Evolutionary conservation across 1,284 basidiomycete genomes (phyloP).

Genomic region (Somion occarium): DNA sequence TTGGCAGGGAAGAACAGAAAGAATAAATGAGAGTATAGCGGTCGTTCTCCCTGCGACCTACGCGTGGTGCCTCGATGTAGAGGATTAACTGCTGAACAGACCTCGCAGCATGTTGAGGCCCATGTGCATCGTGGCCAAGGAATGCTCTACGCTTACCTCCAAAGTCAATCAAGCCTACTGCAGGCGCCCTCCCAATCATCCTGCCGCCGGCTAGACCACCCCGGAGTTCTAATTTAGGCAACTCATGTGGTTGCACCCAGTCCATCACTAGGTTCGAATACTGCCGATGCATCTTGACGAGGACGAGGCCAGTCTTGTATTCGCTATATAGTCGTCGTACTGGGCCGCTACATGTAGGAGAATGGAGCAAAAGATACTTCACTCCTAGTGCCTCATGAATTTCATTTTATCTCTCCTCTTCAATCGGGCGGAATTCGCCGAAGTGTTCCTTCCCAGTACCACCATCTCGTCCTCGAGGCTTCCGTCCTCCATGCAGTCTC

Average conservation of each 20-base stretch:
- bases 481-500: neutral
- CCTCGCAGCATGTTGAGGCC: neutral
- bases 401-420: neutral
- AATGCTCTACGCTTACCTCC: neutral
- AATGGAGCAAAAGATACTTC: no score
- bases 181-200: neutral
- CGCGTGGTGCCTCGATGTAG: neutral
- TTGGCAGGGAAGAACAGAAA: neutral
- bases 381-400: neutral
- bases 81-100: neutral
- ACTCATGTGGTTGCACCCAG: neutral
- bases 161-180: neutral
- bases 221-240: neutral
- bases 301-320: no score
- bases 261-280: no score
- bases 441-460: neutral
- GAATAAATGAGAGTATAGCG: neutral
- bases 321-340: no score
- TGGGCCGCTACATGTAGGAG: no score
- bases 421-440: neutral
- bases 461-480: neutral
- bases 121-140: conserved; percentile 7
- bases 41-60: neutral
- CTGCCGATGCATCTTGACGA: no score
- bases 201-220: neutral